Evolutionary conservation across 169 alveolate species (phyloP).

Genomic region (Cryptosporidium bovis): DNA sequence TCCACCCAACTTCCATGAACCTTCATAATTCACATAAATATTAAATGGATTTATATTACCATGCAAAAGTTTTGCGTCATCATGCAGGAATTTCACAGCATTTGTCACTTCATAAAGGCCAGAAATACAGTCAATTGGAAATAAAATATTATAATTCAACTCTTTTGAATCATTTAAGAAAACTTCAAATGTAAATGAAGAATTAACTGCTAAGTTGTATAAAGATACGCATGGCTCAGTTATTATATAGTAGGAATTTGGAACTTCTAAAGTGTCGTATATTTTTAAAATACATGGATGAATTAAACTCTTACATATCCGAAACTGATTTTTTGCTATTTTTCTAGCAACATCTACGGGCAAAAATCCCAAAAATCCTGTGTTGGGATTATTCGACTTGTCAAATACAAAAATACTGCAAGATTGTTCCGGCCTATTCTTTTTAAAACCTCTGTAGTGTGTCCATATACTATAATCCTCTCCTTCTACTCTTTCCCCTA

Average conservation of each 20-base stretch:
- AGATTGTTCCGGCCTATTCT: constrained; percentile 50
- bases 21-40: constrained; percentile 46
- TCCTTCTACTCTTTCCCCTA: constrained; percentile 61
- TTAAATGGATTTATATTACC: constrained; percentile 64
- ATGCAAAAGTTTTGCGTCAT: constrained; percentile 65
- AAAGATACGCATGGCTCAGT: constrained; percentile 69
- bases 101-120: constrained; percentile 55
- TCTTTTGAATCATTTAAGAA: constrained; percentile 5
- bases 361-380: constrained; percentile 38
- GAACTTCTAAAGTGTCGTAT: constrained; percentile 62
- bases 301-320: constrained; percentile 52
- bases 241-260: constrained; percentile 47
- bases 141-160: constrained; percentile 20
- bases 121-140: constrained; percentile 64
- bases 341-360: constrained; percentile 17
- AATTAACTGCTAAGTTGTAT: constrained; percentile 4
- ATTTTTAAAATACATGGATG: constrained; percentile 60
- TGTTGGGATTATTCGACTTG: constrained; percentile 1
- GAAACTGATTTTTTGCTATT: constrained; percentile 69
- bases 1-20: constrained; percentile 70
- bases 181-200: constrained; percentile 3
- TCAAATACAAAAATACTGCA: constrained; percentile 71
- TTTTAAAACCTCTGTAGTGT: constrained; percentile 61
- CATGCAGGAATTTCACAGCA: constrained; percentile 41
- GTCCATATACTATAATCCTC: constrained; percentile 67